Evolutionary conservation across 2,329 filamentous ascomycete species (phyloP).

Genomic region (Corynespora cassiicola): DNA sequence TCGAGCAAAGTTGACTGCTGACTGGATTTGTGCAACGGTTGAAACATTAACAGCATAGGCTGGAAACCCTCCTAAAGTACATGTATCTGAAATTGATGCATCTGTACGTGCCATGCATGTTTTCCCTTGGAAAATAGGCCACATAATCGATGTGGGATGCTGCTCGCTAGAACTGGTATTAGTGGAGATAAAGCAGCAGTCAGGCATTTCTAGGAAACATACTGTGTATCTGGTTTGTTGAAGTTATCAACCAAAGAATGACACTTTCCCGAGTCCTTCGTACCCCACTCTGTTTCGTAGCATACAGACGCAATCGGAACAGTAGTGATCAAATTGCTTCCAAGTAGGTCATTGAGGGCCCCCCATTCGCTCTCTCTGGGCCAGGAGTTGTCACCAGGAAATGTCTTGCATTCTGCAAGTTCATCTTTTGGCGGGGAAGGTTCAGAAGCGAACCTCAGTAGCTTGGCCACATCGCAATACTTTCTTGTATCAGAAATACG

Average conservation of each 20-base stretch:
- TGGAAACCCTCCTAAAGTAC: slow-evolving; percentile 11
- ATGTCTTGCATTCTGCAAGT: slow-evolving; percentile 18
- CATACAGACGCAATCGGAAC: slow-evolving; percentile 44
- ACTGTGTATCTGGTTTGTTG: slow-evolving; percentile 9
- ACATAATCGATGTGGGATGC: slow-evolving; percentile 26
- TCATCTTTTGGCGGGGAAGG: too few species aligned
- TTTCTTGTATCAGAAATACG: too few species aligned
- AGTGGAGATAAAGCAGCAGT: slow-evolving; percentile 47
- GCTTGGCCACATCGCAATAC: too few species aligned
- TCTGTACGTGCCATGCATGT: slow-evolving; percentile 19
- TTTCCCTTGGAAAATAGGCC: slow-evolving; percentile 7
- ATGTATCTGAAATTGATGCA: slow-evolving; percentile 8
- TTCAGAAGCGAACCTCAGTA: too few species aligned
- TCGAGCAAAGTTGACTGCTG: slow-evolving; percentile 13
- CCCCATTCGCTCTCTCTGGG: slow-evolving; percentile 29
- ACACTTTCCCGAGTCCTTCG: slow-evolving; percentile 13
- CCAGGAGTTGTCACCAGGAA: slow-evolving; percentile 41
- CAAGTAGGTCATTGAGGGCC: slow-evolving; percentile 39
- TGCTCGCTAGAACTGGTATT: slow-evolving; percentile 34
- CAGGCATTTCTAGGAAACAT: slow-evolving; percentile 41
- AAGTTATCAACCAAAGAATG: slow-evolving; percentile 16
- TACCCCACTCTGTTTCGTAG: slow-evolving; percentile 26
- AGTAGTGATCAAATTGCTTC: slow-evolving; percentile 41
- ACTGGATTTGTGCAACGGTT: slow-evolving; percentile 1
- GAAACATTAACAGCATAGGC: slow-evolving; percentile 11